phyloP scores from a whole-genome alignment of 148 eudicot genomes.

The Nyssa sinensis region DNA sequence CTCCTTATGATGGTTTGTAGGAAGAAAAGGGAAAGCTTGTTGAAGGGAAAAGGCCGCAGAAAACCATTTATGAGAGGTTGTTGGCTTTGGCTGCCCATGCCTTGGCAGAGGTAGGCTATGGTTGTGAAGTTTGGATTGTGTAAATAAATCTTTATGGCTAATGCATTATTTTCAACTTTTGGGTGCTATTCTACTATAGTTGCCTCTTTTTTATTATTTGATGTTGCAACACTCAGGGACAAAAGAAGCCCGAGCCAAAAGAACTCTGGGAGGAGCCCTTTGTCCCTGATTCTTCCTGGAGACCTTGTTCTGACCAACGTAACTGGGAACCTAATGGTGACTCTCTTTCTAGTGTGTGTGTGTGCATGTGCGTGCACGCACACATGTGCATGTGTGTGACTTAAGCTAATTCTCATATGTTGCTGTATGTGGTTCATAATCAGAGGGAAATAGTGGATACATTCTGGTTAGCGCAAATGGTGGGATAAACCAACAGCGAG shows the following conservation, averaged over 20 bases:
- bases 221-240: conserved; percentile 40
- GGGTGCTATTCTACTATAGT: conserved; percentile 5
- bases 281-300: conserved; percentile 79
- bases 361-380: neutral
- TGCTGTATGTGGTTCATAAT: conserved; percentile 14
- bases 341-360: conserved; percentile 15
- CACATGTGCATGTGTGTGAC: neutral
- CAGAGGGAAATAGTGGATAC: conserved; percentile 89
- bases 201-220: neutral
- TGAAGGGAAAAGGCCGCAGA: conserved; percentile 77
- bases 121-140: neutral
- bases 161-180: conserved; percentile 11
- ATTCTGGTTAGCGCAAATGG: conserved; percentile 94
- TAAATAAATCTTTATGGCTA: neutral
- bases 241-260: conserved; percentile 80
- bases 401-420: conserved; percentile 12
- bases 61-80: conserved; percentile 78
- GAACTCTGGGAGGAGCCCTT: conserved; percentile 92
- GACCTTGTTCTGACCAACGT: conserved; percentile 84
- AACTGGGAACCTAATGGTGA: conserved; percentile 84
- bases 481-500: conserved; percentile 98
- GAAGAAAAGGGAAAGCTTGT: conserved; percentile 62
- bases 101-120: conserved; percentile 73
- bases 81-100: conserved; percentile 94
- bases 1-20: conserved; percentile 46